phyloP scores from a whole-genome alignment of 2,329 filamentous ascomycete species.

The Podosphaera aphanis region DNA sequence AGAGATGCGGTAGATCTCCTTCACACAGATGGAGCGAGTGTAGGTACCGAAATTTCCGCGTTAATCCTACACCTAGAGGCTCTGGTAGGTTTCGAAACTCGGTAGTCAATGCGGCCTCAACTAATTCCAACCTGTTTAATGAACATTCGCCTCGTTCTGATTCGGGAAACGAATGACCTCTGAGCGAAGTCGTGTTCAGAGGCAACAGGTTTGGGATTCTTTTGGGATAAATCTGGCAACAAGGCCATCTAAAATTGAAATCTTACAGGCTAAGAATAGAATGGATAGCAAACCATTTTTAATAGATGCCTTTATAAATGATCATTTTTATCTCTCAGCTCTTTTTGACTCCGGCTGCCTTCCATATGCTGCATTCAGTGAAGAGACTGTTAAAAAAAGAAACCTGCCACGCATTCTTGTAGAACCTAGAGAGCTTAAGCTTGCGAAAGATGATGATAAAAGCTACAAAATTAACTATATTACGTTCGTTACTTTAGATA shows the following conservation, averaged over 20 bases:
- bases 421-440: no score
- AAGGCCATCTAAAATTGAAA: neutral
- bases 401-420: no score
- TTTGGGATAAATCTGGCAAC: neutral
- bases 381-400: no score
- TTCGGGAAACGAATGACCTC: neutral
- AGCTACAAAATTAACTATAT: no score
- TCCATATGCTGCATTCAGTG: no score
- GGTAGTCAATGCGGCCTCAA: neutral
- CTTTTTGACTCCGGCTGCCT: no score
- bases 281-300: neutral
- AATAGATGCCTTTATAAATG: no score
- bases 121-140: neutral
- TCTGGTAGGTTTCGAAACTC: neutral
- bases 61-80: neutral
- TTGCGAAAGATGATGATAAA: no score
- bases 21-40: neutral
- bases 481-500: no score
- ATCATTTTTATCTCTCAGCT: no score
- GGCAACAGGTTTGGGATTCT: neutral
- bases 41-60: neutral
- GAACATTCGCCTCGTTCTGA: neutral
- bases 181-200: neutral
- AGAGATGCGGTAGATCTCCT: conserved; percentile 1
- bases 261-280: neutral